These are phyloP conservation scores for Capronia americana DNA, from an alignment of 2,329 filamentous ascomycete genomes.

Conservation along the genomic window DNA sequence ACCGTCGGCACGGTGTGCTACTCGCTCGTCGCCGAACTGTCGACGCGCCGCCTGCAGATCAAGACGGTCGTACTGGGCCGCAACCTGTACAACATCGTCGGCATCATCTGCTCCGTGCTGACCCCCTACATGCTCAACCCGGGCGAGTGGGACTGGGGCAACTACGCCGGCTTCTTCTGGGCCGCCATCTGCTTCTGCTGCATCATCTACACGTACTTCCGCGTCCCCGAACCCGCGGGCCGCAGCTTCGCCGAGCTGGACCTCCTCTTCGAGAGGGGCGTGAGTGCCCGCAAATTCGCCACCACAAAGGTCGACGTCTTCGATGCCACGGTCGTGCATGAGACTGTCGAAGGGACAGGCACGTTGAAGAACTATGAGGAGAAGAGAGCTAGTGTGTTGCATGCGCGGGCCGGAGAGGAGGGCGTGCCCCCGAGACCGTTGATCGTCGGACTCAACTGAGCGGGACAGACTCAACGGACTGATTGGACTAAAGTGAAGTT, in stretches of 20 bases:
- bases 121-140: conserved; percentile 92
- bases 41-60: conserved; percentile 81
- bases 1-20: conserved; percentile 90
- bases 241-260: conserved; percentile 87
- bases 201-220: conserved; percentile 81
- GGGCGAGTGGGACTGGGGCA: conserved; percentile 83
- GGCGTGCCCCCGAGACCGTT: conserved; percentile 4
- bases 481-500: too few species aligned
- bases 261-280: conserved; percentile 75
- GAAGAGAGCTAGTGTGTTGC: conserved; percentile 19
- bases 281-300: conserved; percentile 76
- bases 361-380: conserved; percentile 24
- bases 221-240: conserved; percentile 78
- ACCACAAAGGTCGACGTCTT: conserved; percentile 63
- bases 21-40: conserved; percentile 83
- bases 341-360: conserved; percentile 26
- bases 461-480: too few species aligned
- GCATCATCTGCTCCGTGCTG: conserved; percentile 79
- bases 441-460: neutral
- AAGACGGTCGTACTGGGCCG: conserved; percentile 90
- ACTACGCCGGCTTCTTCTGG: conserved; percentile 90
- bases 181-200: conserved; percentile 79
- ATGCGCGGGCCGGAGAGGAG: conserved; percentile 4
- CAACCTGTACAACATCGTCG: conserved; percentile 80
- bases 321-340: conserved; percentile 39